Conservation (phyloP, 148 eudicot genomes). For the Camellia japonica region DNA sequence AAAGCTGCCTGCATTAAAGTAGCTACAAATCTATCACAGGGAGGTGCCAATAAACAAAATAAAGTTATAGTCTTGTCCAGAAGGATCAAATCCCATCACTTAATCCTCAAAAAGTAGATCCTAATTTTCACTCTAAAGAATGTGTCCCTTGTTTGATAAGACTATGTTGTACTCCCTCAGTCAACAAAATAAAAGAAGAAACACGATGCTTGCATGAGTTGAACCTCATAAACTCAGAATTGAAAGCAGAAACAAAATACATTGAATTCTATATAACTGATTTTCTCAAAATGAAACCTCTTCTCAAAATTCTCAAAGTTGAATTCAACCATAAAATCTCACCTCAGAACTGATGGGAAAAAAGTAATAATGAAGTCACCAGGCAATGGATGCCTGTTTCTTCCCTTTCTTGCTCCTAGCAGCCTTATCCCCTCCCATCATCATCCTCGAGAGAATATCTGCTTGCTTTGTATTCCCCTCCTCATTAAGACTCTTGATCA, state of each 20-base stretch:
- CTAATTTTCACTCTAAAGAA: neutral
- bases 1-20: neutral
- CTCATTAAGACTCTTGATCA: conserved; percentile 68
- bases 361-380: conserved; percentile 20
- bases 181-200: neutral
- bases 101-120: neutral
- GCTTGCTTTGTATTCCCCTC: conserved; percentile 94
- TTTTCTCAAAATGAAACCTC: conserved; percentile 8
- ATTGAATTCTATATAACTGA: neutral
- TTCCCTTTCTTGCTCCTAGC: conserved; percentile 52
- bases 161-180: neutral
- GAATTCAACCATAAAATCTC: conserved; percentile 1
- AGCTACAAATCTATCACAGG: neutral
- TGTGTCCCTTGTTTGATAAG: neutral
- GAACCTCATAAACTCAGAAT: conserved; percentile 3
- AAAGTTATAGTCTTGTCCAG: neutral
- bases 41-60: neutral
- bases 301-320: neutral
- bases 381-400: conserved; percentile 42
- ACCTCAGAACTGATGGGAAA: conserved; percentile 13
- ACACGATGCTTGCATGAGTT: conserved; percentile 2
- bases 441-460: conserved; percentile 72
- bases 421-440: conserved; percentile 44
- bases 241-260: neutral
- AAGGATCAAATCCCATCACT: neutral